These are phyloP conservation scores for Gaillardinia entomophila DNA, from an alignment of 805 yeast species.

Conservation along the genomic window DNA sequence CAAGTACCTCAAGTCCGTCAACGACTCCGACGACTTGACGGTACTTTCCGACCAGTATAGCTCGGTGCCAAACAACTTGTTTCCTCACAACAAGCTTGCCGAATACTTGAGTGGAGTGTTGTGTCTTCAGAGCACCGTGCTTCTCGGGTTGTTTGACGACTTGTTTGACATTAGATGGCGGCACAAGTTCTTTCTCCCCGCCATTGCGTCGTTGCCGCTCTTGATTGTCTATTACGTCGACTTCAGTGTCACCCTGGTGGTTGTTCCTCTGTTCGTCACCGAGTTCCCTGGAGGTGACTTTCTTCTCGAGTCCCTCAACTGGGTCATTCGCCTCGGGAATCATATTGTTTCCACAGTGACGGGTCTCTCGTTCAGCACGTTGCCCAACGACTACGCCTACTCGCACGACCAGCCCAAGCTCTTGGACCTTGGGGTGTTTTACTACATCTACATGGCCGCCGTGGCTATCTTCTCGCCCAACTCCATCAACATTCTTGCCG, in stretches of 20 bases:
- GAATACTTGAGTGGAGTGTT: conserved; percentile 82
- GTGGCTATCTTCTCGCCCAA: conserved; percentile 93
- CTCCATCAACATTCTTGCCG: conserved; percentile 92
- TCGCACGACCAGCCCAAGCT: conserved; percentile 37
- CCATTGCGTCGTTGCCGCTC: conserved; percentile 88
- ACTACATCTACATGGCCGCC: conserved; percentile 86
- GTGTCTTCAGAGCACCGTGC: conserved; percentile 75
- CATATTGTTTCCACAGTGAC: conserved; percentile 24
- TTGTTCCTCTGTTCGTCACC: conserved; percentile 68
- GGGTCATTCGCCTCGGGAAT: conserved; percentile 22
- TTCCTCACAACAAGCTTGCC: conserved; percentile 79
- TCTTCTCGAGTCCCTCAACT: conserved; percentile 14
- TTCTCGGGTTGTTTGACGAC: conserved; percentile 90
- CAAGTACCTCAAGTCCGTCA: conserved; percentile 57
- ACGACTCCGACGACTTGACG: conserved; percentile 26
- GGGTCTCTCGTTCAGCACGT: conserved; percentile 34
- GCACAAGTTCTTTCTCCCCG: conserved; percentile 93
- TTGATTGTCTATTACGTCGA: conserved; percentile 89
- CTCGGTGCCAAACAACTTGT: conserved; percentile 31
- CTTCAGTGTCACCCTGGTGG: conserved; percentile 84
- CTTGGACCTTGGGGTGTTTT: conserved; percentile 71
- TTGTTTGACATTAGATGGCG: conserved; percentile 96
- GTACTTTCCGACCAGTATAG: conserved; percentile 31
- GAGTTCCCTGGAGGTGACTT: conserved; percentile 22
- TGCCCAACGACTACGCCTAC: conserved; percentile 26